Evolutionary conservation across 73 alveolate genomes (phyloP).

Genomic region (Tetrahymena thermophila): DNA sequence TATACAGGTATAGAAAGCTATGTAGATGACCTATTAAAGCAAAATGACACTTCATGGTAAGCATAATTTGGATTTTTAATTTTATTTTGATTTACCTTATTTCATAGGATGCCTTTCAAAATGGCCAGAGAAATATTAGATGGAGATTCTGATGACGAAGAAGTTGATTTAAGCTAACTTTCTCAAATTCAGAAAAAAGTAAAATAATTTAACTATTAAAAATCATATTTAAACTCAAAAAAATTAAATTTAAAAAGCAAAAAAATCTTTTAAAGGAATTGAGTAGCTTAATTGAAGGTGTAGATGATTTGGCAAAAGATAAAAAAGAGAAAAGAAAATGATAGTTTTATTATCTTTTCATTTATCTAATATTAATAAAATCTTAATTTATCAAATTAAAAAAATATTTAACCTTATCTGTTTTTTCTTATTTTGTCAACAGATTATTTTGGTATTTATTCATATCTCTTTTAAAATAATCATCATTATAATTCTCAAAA

Average conservation of each 20-base stretch:
- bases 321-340: background rate
- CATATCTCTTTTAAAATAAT: too few species aligned
- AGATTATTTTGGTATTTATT: too few species aligned
- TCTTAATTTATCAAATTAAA: too few species aligned
- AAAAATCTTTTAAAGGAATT: background rate
- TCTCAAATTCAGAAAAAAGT: background rate
- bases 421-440: too few species aligned
- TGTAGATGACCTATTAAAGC: constrained; percentile 67
- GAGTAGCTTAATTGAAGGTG: background rate
- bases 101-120: background rate
- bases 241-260: background rate
- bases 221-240: background rate
- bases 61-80: background rate
- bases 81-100: background rate
- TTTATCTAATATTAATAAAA: too few species aligned
- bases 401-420: too few species aligned
- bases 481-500: too few species aligned
- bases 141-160: background rate
- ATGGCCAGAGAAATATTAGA: background rate
- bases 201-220: background rate
- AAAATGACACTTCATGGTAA: constrained; percentile 77
- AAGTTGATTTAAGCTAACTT: background rate
- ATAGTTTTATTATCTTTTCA: background rate
- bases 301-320: background rate
- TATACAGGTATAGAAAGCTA: constrained; percentile 89